Evolutionary conservation across 768 basidiomycete species (phyloP).

Genomic region (Collybia nuda): DNA sequence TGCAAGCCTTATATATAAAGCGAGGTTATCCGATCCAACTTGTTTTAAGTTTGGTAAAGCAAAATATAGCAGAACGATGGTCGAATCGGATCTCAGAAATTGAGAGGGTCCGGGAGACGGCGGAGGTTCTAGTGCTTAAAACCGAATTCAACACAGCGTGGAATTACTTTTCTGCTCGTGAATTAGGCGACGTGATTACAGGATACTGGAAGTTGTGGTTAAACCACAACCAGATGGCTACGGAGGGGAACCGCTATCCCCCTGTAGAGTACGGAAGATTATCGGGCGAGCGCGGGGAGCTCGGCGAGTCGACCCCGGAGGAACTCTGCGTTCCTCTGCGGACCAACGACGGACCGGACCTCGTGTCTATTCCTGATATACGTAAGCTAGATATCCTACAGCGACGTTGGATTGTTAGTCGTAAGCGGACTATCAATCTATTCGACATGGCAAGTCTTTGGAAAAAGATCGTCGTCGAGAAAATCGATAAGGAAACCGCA

Average conservation of each 20-base stretch:
- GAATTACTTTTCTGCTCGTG: constrained; percentile 29
- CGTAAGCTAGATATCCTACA: constrained; percentile 7
- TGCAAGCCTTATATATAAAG: constrained; percentile 23
- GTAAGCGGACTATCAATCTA: constrained; percentile 19
- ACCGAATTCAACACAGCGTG: constrained; percentile 27
- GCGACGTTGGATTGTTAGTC: constrained; percentile 12
- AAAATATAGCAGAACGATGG: constrained; percentile 25
- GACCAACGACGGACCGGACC: background rate
- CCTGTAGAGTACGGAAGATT: background rate
- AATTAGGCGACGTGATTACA: constrained; percentile 24
- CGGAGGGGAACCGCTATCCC: background rate
- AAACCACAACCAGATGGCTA: background rate
- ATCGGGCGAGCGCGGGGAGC: background rate
- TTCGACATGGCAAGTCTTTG: constrained; percentile 22
- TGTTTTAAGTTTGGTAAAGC: constrained; percentile 22
- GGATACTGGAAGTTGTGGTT: constrained; percentile 23
- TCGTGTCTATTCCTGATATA: background rate
- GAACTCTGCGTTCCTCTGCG: background rate
- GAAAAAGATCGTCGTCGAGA: constrained; percentile 16
- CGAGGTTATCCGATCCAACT: constrained; percentile 27
- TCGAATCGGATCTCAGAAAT: constrained; percentile 15
- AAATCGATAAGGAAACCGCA: constrained; percentile 8
- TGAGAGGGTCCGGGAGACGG: constrained; percentile 7
- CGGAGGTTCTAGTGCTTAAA: constrained; percentile 30
- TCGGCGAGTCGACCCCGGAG: background rate